These are phyloP conservation scores for Polytolypa hystricis DNA, from an alignment of 2,329 filamentous ascomycete species.

Conservation along the genomic window DNA sequence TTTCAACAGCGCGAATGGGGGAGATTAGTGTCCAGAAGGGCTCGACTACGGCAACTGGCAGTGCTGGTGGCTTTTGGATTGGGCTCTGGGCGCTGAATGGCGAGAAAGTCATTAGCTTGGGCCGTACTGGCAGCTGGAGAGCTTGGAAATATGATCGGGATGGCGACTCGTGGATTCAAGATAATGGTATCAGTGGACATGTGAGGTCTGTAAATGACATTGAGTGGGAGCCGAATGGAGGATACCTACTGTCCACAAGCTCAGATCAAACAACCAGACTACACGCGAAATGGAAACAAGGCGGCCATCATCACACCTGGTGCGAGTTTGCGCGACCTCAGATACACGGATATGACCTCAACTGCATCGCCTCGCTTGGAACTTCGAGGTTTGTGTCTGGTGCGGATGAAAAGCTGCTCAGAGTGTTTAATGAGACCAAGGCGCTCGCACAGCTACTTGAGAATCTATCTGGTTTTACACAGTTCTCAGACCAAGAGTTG, in stretches of 20 bases:
- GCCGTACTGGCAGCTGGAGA: conserved; percentile 87
- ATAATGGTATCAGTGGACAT: conserved; percentile 71
- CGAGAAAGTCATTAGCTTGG: conserved; percentile 64
- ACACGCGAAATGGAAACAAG: conserved; percentile 64
- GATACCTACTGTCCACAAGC: conserved; percentile 79
- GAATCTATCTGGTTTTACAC: conserved; percentile 52
- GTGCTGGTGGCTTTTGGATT: conserved; percentile 92
- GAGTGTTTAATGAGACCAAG: conserved; percentile 84
- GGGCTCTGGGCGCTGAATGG: conserved; percentile 82
- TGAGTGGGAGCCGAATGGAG: conserved; percentile 70
- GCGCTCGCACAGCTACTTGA: conserved; percentile 66
- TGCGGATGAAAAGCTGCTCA: conserved; percentile 94
- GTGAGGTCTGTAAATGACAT: conserved; percentile 70
- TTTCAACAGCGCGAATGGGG: conserved; percentile 72
- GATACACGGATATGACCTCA: conserved; percentile 96
- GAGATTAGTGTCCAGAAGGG: conserved; percentile 94
- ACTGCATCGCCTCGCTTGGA: conserved; percentile 73
- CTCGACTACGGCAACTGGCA: conserved; percentile 90
- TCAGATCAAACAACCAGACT: conserved; percentile 87
- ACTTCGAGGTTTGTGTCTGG: conserved; percentile 76
- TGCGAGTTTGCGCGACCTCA: conserved; percentile 93
- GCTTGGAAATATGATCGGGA: conserved; percentile 58
- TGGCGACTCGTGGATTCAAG: conserved; percentile 62
- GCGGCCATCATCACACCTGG: conserved; percentile 51
- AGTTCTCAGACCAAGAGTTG: conserved; percentile 35